Base-by-base conservation (phyloP, 805 yeast genomes). In the Candida gorgasii region DNA sequence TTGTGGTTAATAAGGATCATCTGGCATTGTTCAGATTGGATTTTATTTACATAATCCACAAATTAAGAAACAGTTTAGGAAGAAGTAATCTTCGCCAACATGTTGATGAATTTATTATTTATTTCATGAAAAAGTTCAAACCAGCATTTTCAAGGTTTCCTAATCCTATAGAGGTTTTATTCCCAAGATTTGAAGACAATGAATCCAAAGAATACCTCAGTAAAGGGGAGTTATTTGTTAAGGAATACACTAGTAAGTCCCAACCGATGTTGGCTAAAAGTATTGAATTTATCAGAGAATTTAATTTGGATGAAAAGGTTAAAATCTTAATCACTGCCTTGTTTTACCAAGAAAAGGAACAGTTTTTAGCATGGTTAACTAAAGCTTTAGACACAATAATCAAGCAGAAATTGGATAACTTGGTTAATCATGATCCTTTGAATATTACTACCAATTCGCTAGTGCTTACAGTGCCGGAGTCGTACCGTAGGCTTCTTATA, bases 1-100 rank as follows among this genome's bases (percentile, higher is more conserved):
- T 89, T 50, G 81, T 84, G 36, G 53, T 63, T 2, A 72, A 79
- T 36, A 74, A 79, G 30, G 83, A 85, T 44, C 74, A 72, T 39
- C 79, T 81, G 31, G 67, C 81, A 0, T 63, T 77, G 24, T 82
- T 73, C 52, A 68, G 96, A 39, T 57, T 93, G 24, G 97, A 90
- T 57, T 80, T 93, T 55, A 76, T 92, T 75, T 53, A 75, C 19
- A 65, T 85, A 52, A 63, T 85, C 5, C 65, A 80, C 9, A 72
- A 70, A 28, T 59, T 75, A 13, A 54, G 73, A 19, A 66, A 67
- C 23, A 80, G 82, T 5, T 61, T 82, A 13, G 73, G 80, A 1
- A 59, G 65, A 33, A 62, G 80, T 0, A 57, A 63, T 12, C 67
- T 80, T 3, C 68, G 88, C 44, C 69, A 66, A 22, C 89, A 84